These are phyloP conservation scores for Entelexis sorbosivorans DNA, from an alignment of 1,139 yeast genomes.

Conservation along the genomic window DNA sequence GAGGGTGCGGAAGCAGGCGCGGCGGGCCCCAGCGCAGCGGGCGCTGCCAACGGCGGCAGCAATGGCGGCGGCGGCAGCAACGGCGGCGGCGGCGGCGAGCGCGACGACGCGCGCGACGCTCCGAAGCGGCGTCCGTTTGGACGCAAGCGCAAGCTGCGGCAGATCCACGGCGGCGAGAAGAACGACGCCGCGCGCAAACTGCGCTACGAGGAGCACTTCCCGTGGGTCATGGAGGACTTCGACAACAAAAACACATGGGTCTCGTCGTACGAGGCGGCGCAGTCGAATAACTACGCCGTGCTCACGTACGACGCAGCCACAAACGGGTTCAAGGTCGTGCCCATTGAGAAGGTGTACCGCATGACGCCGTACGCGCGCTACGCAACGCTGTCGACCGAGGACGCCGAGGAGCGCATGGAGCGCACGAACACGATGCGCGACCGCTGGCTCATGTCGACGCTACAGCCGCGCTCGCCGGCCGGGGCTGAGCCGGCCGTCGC, in stretches of 20 bases:
- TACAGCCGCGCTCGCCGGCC: slow-evolving; percentile 20
- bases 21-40: not conserved
- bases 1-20: slow-evolving; percentile 3
- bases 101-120: slow-evolving; percentile 2
- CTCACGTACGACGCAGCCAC: slow-evolving; percentile 58
- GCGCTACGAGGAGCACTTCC: slow-evolving; percentile 89
- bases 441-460: slow-evolving; percentile 91
- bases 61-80: slow-evolving; percentile 9
- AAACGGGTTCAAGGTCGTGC: slow-evolving; percentile 85
- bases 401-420: slow-evolving; percentile 92
- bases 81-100: slow-evolving; percentile 8
- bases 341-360: slow-evolving; percentile 85
- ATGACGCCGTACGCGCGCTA: slow-evolving; percentile 89
- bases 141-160: slow-evolving; percentile 67
- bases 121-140: slow-evolving; percentile 38
- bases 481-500: slow-evolving; percentile 6
- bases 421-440: slow-evolving; percentile 63
- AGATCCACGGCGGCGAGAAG: slow-evolving; percentile 45
- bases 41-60: not conserved
- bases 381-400: slow-evolving; percentile 87
- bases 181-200: slow-evolving; percentile 63
- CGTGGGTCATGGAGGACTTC: slow-evolving; percentile 89
- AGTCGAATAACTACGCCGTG: slow-evolving; percentile 73
- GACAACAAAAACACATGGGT: slow-evolving; percentile 92
- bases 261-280: slow-evolving; percentile 91